Evolutionary conservation across 2,329 filamentous ascomycete species (phyloP), one percentile per base, ranked within the genome.

Genomic region (Venturia effusa): DNA sequence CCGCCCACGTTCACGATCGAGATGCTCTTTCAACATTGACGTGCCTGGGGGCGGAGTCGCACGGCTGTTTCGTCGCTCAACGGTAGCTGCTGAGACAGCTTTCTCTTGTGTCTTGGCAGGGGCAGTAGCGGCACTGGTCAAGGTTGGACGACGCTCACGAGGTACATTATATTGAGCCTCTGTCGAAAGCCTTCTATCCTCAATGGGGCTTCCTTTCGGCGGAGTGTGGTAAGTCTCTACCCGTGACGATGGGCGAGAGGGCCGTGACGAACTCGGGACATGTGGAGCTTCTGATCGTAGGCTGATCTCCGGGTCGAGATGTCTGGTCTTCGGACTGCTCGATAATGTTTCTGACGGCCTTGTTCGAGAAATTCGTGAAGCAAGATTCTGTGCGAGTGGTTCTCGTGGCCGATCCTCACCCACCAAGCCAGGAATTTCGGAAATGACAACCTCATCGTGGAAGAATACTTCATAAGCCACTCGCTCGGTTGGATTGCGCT

Each of bases 391-490:
- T 41, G 41, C 40, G 11, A 55, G 40, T n/a, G 55, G 59, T 40
- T 48, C 59, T 39, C 27, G 24, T 32, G 64, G 64, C 19, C 37
- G 27, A 71, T 96, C 92, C 70, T 96, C 90, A 51, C 87, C 88
- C 7, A 92, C 86, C 37, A 96, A 78, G 6, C 88, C 89, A 0
- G 92, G 91, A 69, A 97, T 97, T 3, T 87, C 83, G 24, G 82
- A 83, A 15, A 83, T 84, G 62, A 96, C 84, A 37, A 94, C 86
- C 37, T 82, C 76, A 71, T 93, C 87, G 19, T 78, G 79, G 75
- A 97, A 97, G 73, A 97, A 94, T 67, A 88, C 85, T 61, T 90
- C 86, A 69, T 97, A 97, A 64, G 85, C 89, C 73, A 96, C 83
- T 65, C 94, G 84, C 74, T 96, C 90, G 5, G 90, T 85, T 0